Evolutionary conservation across 495 filamentous ascomycete genomes (phyloP).

Genomic region (Tuber melanosporum): DNA sequence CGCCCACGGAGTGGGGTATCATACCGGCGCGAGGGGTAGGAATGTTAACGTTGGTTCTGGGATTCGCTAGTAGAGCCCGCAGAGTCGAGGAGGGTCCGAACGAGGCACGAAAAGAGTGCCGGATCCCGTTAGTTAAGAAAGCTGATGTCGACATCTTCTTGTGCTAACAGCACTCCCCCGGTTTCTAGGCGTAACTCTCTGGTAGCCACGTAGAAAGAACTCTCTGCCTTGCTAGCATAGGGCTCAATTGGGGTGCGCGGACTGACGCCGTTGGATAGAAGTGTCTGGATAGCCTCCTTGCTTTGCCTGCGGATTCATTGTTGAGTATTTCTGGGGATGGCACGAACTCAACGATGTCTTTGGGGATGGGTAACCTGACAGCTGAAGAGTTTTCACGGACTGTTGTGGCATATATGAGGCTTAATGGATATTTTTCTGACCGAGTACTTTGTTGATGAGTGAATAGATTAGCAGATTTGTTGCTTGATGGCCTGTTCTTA

Average conservation of each 20-base stretch:
- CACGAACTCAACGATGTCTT: not conserved
- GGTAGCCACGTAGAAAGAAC: not conserved
- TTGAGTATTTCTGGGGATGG: not conserved
- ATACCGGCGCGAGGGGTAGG: not conserved
- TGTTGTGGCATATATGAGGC: not conserved
- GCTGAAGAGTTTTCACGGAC: not conserved
- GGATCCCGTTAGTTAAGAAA: not conserved
- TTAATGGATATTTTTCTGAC: not conserved
- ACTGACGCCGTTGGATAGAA: not conserved
- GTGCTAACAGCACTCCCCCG: not conserved
- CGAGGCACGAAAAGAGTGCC: not conserved
- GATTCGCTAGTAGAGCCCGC: not conserved
- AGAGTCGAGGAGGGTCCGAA: not conserved
- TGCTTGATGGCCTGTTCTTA: constrained; percentile 5
- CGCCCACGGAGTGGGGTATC: not conserved
- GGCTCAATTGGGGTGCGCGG: not conserved
- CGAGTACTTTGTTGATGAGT: not conserved
- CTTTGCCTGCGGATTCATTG: not conserved
- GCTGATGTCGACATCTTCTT: not conserved
- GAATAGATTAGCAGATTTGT: constrained; percentile 8
- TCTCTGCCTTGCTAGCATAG: not conserved
- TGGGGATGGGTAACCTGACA: not conserved
- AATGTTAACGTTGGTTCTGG: not conserved
- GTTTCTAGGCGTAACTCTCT: not conserved
- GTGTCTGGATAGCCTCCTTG: not conserved